Conservation (phyloP, 1,284 basidiomycete species). For the Ceratobasidium sp. region DNA sequence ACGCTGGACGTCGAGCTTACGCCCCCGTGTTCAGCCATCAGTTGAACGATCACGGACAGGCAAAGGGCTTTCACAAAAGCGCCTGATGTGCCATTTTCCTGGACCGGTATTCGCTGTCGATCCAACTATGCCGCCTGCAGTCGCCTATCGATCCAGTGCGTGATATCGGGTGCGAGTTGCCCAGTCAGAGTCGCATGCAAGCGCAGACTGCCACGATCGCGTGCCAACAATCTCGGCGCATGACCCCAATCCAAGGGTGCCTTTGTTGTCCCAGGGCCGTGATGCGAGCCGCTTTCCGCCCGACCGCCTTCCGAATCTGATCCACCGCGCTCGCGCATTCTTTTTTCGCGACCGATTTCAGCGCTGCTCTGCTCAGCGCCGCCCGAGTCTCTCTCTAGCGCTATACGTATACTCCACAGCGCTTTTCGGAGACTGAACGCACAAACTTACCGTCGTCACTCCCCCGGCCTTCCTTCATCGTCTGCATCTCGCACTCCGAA, state of each 20-base stretch:
- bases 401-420: background rate
- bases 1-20: constrained; percentile 27
- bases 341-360: constrained; percentile 35
- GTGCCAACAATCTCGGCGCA: constrained; percentile 29
- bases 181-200: constrained; percentile 28
- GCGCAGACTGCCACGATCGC: constrained; percentile 17
- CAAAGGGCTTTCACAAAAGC: constrained; percentile 29
- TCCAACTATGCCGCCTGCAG: background rate
- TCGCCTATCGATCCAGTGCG: constrained; percentile 34
- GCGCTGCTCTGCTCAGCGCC: background rate
- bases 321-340: background rate
- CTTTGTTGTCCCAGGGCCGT: constrained; percentile 38
- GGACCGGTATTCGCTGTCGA: constrained; percentile 33
- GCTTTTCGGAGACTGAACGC: constrained; percentile 33
- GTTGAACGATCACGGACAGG: constrained; percentile 40
- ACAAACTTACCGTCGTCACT: constrained; percentile 34
- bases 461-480: constrained; percentile 31
- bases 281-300: background rate
- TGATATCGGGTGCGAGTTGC: constrained; percentile 29
- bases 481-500: constrained; percentile 38
- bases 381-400: background rate
- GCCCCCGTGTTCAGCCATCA: constrained; percentile 41
- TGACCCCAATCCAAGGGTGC: constrained; percentile 39
- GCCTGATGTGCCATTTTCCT: constrained; percentile 42
- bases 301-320: background rate